These are phyloP conservation scores for Fusarium stilboides DNA, from an alignment of 2,329 filamentous ascomycete genomes.

Conservation along the genomic window DNA sequence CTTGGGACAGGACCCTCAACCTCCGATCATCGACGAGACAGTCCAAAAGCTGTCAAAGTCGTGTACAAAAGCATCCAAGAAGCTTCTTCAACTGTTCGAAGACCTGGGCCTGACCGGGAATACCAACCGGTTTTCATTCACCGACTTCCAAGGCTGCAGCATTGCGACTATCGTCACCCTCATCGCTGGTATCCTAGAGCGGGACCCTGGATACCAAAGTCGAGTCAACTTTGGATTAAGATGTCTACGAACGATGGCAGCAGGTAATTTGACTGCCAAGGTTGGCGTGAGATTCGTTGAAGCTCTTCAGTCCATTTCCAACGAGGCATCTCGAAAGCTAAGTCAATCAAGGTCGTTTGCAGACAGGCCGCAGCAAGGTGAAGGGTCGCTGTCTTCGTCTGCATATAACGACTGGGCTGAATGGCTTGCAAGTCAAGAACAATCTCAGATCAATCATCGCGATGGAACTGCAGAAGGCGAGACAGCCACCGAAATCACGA, in stretches of 20 bases:
- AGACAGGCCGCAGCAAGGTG: neutral
- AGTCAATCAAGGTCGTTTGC: neutral
- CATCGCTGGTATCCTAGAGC: slow-evolving; percentile 1
- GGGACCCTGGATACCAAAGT: neutral
- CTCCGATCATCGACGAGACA: neutral
- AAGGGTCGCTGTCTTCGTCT: neutral
- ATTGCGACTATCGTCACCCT: slow-evolving; percentile 9
- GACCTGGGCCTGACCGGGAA: neutral
- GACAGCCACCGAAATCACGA: neutral
- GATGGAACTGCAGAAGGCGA: rapidly evolving
- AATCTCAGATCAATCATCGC: rapidly evolving
- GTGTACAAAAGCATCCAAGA: slow-evolving; percentile 7
- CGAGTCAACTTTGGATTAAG: neutral
- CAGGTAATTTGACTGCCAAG: neutral
- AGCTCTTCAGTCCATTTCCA: neutral
- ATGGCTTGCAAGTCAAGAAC: slow-evolving; percentile 2
- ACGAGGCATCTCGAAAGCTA: neutral
- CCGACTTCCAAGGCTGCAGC: slow-evolving; percentile 7
- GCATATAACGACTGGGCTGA: neutral
- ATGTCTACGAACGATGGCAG: neutral
- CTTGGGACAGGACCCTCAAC: neutral
- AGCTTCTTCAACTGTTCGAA: slow-evolving; percentile 1
- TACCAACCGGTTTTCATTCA: neutral
- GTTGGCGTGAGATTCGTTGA: slow-evolving; percentile 10
- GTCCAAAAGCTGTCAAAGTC: slow-evolving; percentile 4